A percentile compares a stretch with the other conserved stretches of the same genome.
Evolutionary conservation across 345 rosid genomes (phyloP).

Genomic region (Gossypium turneri): DNA sequence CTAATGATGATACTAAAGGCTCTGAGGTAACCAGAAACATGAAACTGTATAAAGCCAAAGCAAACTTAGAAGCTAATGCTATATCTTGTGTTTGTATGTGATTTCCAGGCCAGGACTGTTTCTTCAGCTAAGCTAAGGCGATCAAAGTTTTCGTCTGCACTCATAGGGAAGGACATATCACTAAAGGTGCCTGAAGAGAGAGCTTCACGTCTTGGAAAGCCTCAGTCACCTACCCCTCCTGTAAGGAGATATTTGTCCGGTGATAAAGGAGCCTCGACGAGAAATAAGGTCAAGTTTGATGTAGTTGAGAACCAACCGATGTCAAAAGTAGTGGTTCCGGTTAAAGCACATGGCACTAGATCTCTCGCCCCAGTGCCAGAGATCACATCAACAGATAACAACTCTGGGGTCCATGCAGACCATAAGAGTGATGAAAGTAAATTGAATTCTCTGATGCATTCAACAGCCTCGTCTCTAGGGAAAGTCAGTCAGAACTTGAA

Average conservation of each 20-base stretch:
- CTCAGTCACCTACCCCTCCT: conserved; percentile 67
- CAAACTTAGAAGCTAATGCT: background rate
- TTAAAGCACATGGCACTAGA: conserved; percentile 56
- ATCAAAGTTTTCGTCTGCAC: conserved; percentile 55
- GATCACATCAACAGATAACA: conserved; percentile 45
- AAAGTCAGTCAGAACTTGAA: conserved; percentile 50
- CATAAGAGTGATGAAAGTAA: conserved; percentile 35
- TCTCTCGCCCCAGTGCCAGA: conserved; percentile 41
- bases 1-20: conserved; percentile 43
- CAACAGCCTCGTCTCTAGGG: conserved; percentile 41
- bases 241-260: conserved; percentile 63
- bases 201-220: conserved; percentile 30
- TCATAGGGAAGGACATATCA: conserved; percentile 51
- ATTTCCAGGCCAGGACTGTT: conserved; percentile 62
- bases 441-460: conserved; percentile 43
- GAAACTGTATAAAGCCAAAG: background rate
- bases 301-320: conserved; percentile 44
- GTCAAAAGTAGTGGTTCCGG: conserved; percentile 63
- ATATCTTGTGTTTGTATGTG: background rate
- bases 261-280: conserved; percentile 60
- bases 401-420: conserved; percentile 22
- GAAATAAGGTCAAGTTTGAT: conserved; percentile 54
- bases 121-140: conserved; percentile 77
- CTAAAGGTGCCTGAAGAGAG: conserved; percentile 54
- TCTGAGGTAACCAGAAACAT: conserved; percentile 46